phyloP scores from a whole-genome alignment of 2,329 filamentous ascomycete genomes.

The Periglandula ipomoeae region DNA sequence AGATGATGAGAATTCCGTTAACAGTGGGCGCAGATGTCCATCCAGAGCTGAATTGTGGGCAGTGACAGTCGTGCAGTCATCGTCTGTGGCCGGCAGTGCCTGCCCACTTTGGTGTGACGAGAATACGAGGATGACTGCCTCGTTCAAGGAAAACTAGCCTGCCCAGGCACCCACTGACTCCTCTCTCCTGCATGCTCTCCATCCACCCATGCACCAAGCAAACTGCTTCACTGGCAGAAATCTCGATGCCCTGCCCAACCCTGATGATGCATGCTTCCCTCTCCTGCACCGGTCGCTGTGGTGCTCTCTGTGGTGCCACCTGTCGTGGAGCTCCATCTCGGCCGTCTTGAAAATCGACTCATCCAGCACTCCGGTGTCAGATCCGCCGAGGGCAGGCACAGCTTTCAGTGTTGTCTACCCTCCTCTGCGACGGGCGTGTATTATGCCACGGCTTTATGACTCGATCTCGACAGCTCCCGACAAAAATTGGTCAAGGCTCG shows the following conservation, averaged over 20 bases:
- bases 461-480: too few species aligned
- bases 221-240: not conserved
- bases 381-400: too few species aligned
- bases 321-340: not conserved
- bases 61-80: not conserved
- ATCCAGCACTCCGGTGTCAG: not conserved
- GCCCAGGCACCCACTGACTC: not conserved
- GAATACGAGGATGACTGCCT: constrained; percentile 6
- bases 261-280: not conserved
- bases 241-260: not conserved
- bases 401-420: too few species aligned
- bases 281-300: not conserved
- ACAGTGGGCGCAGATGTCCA: too few species aligned
- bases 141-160: not conserved
- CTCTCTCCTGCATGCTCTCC: not conserved
- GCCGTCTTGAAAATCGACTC: not conserved
- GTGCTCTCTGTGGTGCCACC: not conserved
- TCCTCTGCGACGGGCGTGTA: too few species aligned
- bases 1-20: too few species aligned
- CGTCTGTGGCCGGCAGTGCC: not conserved
- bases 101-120: constrained; percentile 2
- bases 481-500: too few species aligned
- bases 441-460: too few species aligned
- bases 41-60: not conserved
- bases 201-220: not conserved